Conservation (phyloP, 2,329 filamentous ascomycete genomes). For the Colletotrichum scovillei region DNA sequence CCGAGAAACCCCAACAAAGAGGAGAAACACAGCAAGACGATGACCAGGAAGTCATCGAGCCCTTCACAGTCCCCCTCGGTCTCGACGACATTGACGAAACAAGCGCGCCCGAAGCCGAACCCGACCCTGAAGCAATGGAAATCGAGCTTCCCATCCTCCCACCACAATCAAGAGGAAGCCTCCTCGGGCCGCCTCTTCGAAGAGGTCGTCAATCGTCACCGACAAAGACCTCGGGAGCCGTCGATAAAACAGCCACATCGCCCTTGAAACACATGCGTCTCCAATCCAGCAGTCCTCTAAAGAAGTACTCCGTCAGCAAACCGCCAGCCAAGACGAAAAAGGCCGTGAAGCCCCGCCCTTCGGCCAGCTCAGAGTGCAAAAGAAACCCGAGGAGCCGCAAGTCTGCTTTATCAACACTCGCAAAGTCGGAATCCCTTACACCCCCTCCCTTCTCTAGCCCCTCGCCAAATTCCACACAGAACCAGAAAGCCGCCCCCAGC, state of each 20-base stretch:
- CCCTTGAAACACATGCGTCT: slow-evolving; percentile 8
- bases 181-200: background rate
- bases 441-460: background rate
- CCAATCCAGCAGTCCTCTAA: slow-evolving; percentile 13
- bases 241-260: background rate
- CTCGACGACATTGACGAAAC: slow-evolving; percentile 3
- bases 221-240: background rate
- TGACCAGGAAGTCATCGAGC: background rate
- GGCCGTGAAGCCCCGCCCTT: background rate
- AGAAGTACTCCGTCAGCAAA: background rate
- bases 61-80: slow-evolving; percentile 13
- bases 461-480: background rate
- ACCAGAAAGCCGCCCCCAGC: background rate
- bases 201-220: background rate
- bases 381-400: background rate
- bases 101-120: background rate
- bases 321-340: background rate
- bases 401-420: background rate
- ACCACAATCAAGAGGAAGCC: background rate
- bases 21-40: background rate
- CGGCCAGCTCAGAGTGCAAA: background rate
- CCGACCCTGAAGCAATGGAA: background rate
- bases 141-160: slow-evolving; percentile 12
- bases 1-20: background rate
- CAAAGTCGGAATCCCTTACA: background rate